Evolutionary conservation across 331 rosid genomes (phyloP), one percentile per base, ranked within the genome.

Genomic region (Malus hybrid): DNA sequence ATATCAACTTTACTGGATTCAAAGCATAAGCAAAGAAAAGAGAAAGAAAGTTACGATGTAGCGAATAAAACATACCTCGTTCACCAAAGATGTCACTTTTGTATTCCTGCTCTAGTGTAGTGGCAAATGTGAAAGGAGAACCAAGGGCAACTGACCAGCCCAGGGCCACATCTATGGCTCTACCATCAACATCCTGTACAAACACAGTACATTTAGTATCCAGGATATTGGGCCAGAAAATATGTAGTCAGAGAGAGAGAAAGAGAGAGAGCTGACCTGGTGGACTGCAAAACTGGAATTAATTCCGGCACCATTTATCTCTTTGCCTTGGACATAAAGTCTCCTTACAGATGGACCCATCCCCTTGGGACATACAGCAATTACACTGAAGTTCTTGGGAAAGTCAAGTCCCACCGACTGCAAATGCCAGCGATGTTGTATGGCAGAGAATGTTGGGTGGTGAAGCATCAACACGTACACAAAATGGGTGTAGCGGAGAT

Each of bases 331-430:
- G 33, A 93, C 97, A 83, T 93, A 93, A 10, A 93, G 91, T 73
- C 97, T 91, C 90, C 97, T 88, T 36, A 93, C 98, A 5, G 98
- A 93, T 60, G 98, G 97, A 73, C 97, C 98, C 98, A 93, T 93
- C n/a, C 98, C 97, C 86, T 91, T 94, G 0, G 97, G 99, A 71
- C 97, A 93, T 39, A 93, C 96, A 65, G 97, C 96, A 82, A 94
- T 90, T 16, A 94, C 97, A 69, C 97, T 94, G 61, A 94, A 73
- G 69, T 94, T 75, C 79, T 92, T 90, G 1, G 99, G 97, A 73
- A 94, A 94, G 82, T 90, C 97, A 66, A 86, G 88, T 67, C 97
- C 97, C 24, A 18, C 22, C 4, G 97, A 92, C 82, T 90, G 97
- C 83, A 94, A 87, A 81, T 94, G 97, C 67, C 99, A n/a, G n/a